Conservation (phyloP, 345 rosid species). For the Theobroma cacao region DNA sequence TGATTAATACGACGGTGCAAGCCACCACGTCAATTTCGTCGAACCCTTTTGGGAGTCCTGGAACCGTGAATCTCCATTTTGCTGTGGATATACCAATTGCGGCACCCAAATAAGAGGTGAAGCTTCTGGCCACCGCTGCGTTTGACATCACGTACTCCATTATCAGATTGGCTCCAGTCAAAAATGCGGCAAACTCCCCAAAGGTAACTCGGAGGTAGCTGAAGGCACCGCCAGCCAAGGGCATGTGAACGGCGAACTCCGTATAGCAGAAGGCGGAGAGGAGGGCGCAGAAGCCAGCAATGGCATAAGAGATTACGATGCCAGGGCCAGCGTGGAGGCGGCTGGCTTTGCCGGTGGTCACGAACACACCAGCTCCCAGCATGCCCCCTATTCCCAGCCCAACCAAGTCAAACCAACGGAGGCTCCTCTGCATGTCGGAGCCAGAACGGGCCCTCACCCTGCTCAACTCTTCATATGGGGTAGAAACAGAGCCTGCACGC, state of each 20-base stretch:
- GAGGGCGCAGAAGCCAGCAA: slow-evolving; percentile 94
- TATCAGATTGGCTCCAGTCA: slow-evolving; percentile 85
- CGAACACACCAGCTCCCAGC: slow-evolving; percentile 96
- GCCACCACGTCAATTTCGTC: slow-evolving; percentile 75
- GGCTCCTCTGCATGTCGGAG: slow-evolving; percentile 60
- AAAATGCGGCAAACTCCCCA: slow-evolving; percentile 85
- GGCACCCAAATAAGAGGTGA: slow-evolving; percentile 66
- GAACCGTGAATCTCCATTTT: slow-evolving; percentile 58
- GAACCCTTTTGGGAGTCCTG: slow-evolving; percentile 64
- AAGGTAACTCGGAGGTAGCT: slow-evolving; percentile 89
- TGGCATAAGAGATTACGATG: slow-evolving; percentile 77
- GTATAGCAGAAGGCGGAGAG: slow-evolving; percentile 98
- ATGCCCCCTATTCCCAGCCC: slow-evolving; percentile 93
- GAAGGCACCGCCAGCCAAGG: slow-evolving; percentile 98
- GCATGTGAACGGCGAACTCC: slow-evolving; percentile 94
- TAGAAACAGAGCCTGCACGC: slow-evolving; percentile 70
- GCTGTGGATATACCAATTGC: slow-evolving; percentile 73
- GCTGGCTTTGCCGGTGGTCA: slow-evolving; percentile 71
- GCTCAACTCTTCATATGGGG: slow-evolving; percentile 70
- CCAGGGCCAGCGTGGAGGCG: slow-evolving; percentile 72
- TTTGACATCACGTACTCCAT: slow-evolving; percentile 91
- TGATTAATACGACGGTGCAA: slow-evolving; percentile 42
- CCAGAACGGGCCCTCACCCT: slow-evolving; percentile 58
- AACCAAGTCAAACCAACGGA: slow-evolving; percentile 83
- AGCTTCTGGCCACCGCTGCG: slow-evolving; percentile 86